Conservation (phyloP, 2,329 filamentous ascomycete species). For the Passalora sequoiae region DNA sequence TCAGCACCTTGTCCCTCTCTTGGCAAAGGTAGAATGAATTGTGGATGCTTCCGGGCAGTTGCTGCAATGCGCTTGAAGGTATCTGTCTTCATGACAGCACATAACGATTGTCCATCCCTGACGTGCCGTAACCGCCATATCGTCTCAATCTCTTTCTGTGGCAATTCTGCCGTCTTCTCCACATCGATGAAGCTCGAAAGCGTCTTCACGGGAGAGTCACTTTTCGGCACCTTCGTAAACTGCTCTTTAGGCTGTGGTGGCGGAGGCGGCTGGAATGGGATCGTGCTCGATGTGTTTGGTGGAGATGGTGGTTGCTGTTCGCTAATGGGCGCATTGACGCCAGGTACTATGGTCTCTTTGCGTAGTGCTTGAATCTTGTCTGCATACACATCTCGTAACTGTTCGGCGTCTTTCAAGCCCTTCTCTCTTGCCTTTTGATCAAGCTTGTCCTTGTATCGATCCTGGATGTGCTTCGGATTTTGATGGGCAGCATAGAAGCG, state of each 20-base stretch:
- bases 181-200: conserved; percentile 71
- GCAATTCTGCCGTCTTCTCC: conserved; percentile 66
- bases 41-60: conserved; percentile 69
- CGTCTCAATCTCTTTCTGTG: conserved; percentile 73
- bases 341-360: conserved; percentile 57
- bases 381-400: conserved; percentile 75
- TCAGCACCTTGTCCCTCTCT: conserved; percentile 66
- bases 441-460: conserved; percentile 85
- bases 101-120: conserved; percentile 66
- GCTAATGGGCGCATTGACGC: conserved; percentile 43
- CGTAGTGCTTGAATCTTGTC: conserved; percentile 73
- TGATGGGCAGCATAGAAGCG: conserved; percentile 81
- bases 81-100: conserved; percentile 68
- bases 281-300: conserved; percentile 21
- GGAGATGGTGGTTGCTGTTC: conserved; percentile 27
- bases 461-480: conserved; percentile 57
- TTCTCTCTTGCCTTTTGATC: conserved; percentile 70
- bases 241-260: conserved; percentile 34
- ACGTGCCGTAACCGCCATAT: conserved; percentile 90
- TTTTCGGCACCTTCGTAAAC: conserved; percentile 31
- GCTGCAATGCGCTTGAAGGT: conserved; percentile 70
- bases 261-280: conserved; percentile 35
- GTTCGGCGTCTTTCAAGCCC: conserved; percentile 63
- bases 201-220: conserved; percentile 54
- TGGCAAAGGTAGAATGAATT: conserved; percentile 86